Evolutionary conservation across 225 moss, liverwort and hornwort species (phyloP).

Genomic region (Marchantia paleacea): DNA sequence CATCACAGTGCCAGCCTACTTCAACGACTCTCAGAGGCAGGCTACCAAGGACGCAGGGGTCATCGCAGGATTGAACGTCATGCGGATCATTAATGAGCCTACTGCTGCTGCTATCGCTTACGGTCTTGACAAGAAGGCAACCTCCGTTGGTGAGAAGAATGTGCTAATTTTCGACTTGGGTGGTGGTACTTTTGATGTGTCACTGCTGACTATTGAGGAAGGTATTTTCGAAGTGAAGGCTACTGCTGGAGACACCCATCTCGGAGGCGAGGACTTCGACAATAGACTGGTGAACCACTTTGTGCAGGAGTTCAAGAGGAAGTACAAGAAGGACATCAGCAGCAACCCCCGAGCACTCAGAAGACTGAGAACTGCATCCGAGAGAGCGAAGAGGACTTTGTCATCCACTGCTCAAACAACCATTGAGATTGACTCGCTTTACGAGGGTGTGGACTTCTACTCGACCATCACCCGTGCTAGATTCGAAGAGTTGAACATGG

Average conservation of each 20-base stretch:
- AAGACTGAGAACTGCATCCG: slow-evolving; percentile 21
- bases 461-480: slow-evolving; percentile 33
- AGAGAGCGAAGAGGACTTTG: slow-evolving; percentile 30
- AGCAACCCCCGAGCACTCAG: slow-evolving; percentile 21
- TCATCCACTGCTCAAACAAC: slow-evolving; percentile 32
- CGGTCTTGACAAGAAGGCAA: slow-evolving; percentile 35
- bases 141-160: slow-evolving; percentile 34
- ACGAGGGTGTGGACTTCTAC: slow-evolving; percentile 32
- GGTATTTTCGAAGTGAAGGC: slow-evolving; percentile 40
- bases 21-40: slow-evolving; percentile 38
- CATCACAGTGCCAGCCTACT: slow-evolving; percentile 28
- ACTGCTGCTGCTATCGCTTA: slow-evolving; percentile 37
- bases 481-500: slow-evolving; percentile 35
- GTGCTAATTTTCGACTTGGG: slow-evolving; percentile 37
- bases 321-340: slow-evolving; percentile 33
- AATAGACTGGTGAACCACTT: slow-evolving; percentile 30
- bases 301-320: slow-evolving; percentile 28
- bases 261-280: slow-evolving; percentile 30
- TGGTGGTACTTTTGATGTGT: slow-evolving; percentile 38
- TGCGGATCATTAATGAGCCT: slow-evolving; percentile 35
- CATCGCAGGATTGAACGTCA: slow-evolving; percentile 26
- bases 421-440: slow-evolving; percentile 27
- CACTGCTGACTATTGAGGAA: slow-evolving; percentile 32
- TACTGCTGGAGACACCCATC: slow-evolving; percentile 35
- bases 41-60: slow-evolving; percentile 37